These are phyloP conservation scores for Trametes coccinea DNA, from an alignment of 768 basidiomycete species.

Conservation along the genomic window DNA sequence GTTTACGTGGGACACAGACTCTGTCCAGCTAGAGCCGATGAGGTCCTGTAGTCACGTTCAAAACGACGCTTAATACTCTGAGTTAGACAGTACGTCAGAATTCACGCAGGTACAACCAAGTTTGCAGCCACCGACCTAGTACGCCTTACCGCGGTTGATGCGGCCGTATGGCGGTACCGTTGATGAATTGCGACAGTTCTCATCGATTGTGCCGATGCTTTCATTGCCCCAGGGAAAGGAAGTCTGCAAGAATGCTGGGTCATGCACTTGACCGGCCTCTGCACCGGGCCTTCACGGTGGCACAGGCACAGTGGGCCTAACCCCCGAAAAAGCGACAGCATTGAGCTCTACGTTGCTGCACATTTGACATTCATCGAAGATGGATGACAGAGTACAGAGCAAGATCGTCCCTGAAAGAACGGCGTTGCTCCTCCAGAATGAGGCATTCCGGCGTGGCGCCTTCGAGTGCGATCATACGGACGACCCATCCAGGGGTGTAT, in stretches of 20 bases:
- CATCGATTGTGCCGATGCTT: background rate
- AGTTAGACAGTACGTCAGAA: too few relatives aligned
- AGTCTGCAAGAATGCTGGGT: background rate
- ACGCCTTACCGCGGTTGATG: background rate
- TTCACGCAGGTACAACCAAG: too few relatives aligned
- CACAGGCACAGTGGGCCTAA: background rate
- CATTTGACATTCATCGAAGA: background rate
- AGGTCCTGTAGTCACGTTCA: too few relatives aligned
- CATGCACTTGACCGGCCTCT: background rate
- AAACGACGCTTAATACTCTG: too few relatives aligned
- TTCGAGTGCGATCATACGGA: background rate
- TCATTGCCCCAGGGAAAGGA: background rate
- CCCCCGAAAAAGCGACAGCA: background rate
- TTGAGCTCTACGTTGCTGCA: background rate
- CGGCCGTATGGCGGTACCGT: background rate
- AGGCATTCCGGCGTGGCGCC: background rate
- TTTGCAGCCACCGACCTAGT: too few relatives aligned
- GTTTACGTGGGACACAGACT: too few relatives aligned
- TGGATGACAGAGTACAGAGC: conserved; percentile 1
- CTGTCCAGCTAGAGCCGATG: too few relatives aligned
- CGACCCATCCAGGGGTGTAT: background rate
- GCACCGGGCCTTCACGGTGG: background rate
- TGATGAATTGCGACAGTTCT: background rate
- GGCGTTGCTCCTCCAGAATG: background rate
- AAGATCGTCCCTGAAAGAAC: conserved; percentile 6